Evolutionary conservation across 192 early-diverging fungal species (phyloP).

Genomic region (Coemansia sp.): DNA sequence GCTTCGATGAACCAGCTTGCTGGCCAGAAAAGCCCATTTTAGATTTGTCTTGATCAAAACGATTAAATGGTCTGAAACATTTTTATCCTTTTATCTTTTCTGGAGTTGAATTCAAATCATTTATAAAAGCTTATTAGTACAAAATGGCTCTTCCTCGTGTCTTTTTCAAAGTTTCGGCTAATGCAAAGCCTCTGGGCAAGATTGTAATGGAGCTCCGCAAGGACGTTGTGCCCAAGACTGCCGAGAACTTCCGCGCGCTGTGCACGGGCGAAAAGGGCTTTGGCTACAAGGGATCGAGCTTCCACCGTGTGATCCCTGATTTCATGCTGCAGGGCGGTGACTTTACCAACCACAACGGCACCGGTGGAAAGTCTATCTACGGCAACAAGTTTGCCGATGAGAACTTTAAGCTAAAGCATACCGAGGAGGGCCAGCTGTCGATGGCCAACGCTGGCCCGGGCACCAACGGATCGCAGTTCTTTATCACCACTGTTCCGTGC

Average conservation of each 20-base stretch:
- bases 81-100: neutral
- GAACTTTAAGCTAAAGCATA: slow-evolving; percentile 72
- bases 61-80: neutral
- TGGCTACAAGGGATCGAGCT: slow-evolving; percentile 69
- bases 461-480: slow-evolving; percentile 87
- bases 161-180: slow-evolving; percentile 53
- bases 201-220: slow-evolving; percentile 58
- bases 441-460: slow-evolving; percentile 80
- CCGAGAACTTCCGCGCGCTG: slow-evolving; percentile 89
- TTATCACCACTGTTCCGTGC: slow-evolving; percentile 68
- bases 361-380: slow-evolving; percentile 82
- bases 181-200: slow-evolving; percentile 26
- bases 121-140: neutral
- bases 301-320: slow-evolving; percentile 85
- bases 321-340: slow-evolving; percentile 95
- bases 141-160: slow-evolving; percentile 15
- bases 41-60: neutral
- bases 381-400: slow-evolving; percentile 79
- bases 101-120: neutral
- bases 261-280: slow-evolving; percentile 49
- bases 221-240: slow-evolving; percentile 86
- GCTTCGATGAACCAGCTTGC: slow-evolving; percentile 51
- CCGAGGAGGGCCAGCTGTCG: slow-evolving; percentile 64
- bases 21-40: slow-evolving; percentile 9
- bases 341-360: slow-evolving; percentile 76